A percentile compares a stretch with the other conserved stretches of the same genome.
Conservation (phyloP, 192 early-diverging fungal genomes). For the Allomyces javanicus region DNA sequence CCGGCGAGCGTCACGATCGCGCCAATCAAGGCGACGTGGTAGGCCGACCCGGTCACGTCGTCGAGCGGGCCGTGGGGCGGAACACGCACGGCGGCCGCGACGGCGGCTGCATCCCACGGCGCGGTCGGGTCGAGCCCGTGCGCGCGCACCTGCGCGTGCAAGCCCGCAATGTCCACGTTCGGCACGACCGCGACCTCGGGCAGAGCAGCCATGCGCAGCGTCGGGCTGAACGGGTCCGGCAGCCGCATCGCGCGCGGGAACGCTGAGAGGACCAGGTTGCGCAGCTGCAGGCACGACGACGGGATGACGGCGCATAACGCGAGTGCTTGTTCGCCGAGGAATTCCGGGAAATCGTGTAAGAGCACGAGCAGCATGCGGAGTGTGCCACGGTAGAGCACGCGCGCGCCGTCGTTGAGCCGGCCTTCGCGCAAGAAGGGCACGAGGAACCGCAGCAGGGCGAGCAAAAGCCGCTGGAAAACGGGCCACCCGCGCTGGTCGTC, state of each 20-base stretch:
- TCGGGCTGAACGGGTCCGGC: slow-evolving; percentile 91
- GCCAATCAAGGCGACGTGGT: slow-evolving; percentile 66
- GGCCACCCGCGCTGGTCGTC: slow-evolving; percentile 70
- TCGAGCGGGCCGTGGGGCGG: slow-evolving; percentile 1
- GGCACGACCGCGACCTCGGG: slow-evolving; percentile 47
- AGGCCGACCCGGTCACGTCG: slow-evolving; percentile 26
- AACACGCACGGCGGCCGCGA: neutral
- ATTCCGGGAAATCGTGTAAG: slow-evolving; percentile 94
- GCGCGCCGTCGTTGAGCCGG: slow-evolving; percentile 52
- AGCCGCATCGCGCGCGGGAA: slow-evolving; percentile 86
- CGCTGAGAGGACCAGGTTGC: slow-evolving; percentile 90
- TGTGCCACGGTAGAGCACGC: slow-evolving; percentile 72
- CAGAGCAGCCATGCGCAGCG: slow-evolving; percentile 76
- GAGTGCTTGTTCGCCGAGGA: slow-evolving; percentile 79
- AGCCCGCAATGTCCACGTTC: neutral
- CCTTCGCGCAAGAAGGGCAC: slow-evolving; percentile 55
- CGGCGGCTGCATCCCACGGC: neutral
- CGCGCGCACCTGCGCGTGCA: neutral
- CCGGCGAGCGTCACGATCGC: slow-evolving; percentile 75
- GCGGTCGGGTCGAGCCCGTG: neutral
- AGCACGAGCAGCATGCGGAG: slow-evolving; percentile 78
- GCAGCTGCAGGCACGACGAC: slow-evolving; percentile 71
- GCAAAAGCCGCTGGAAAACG: slow-evolving; percentile 60
- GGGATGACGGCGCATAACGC: slow-evolving; percentile 85
- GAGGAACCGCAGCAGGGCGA: slow-evolving; percentile 68